Base-by-base conservation (phyloP, 495 filamentous ascomycete genomes). In the Hyaloscypha hepaticicola region DNA sequence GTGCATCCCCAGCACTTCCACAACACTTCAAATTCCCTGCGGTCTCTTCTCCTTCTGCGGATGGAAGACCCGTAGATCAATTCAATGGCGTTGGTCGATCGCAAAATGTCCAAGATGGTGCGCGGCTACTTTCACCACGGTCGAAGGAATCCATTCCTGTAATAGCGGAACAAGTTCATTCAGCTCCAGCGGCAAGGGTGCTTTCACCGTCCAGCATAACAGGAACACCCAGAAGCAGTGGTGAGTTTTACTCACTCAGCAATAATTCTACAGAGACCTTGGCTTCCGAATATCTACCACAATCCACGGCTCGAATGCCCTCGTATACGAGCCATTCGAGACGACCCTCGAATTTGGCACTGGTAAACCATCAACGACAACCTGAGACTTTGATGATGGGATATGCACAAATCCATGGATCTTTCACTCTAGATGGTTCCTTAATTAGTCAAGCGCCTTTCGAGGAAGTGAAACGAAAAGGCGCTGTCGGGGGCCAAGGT, bases 401-500 rank as follows among this genome's bases (percentile, higher is more conserved):
- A 11, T 99, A 96, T 77, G 96, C 89, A 5, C 94, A 99, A 73
- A 84, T 97, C n/a, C 88, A 89, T 70, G 95, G 96, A 21, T 90
- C 90, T 0, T 99, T 98, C 67, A 92, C 88, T 0, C 76, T 98
- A 7, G 95, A 99, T 73, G 92, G 93, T 0, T 96, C 96, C 6
- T 78, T 99, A 34, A 84, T 98, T 60, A 92, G 96, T 66, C 87
- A 95, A 41, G 88, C 86, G 2, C 91, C 87, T 3, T 99, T 99
- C 68, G 96, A 99, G 72, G 92, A 96, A 61, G 92, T 97, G 28
- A 99, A 98, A 73, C 80, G 94, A 49, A 97, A 96, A 74, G 96
- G 91, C 31, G 90, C 96, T 19, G 83, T 97, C 26, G 92, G 94
- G 48, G 90, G 89, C 2, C 91, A 96, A 65, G 91, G 90, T 45